A percentile compares a stretch with the other conserved stretches of the same genome.
Evolutionary conservation across 2,329 filamentous ascomycete genomes (phyloP).

Genomic region (Pseudogymnoascus sp.): DNA sequence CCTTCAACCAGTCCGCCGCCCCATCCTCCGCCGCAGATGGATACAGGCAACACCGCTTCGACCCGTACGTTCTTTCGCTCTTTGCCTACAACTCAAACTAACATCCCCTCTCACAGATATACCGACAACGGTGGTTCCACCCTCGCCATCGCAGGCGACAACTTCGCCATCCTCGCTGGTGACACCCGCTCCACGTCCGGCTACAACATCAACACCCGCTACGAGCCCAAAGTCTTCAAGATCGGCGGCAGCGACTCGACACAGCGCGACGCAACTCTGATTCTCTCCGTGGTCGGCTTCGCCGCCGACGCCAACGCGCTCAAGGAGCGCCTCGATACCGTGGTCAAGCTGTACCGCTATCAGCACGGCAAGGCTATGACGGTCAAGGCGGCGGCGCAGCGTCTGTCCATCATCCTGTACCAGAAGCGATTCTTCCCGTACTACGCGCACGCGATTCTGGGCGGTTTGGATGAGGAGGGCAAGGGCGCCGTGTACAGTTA

Average conservation of each 20-base stretch:
- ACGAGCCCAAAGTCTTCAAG: constrained; percentile 92
- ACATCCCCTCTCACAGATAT: constrained; percentile 53
- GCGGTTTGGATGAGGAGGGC: constrained; percentile 88
- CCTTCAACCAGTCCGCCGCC: constrained; percentile 55
- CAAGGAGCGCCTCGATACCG: constrained; percentile 85
- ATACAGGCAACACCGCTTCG: constrained; percentile 73
- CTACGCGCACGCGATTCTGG: constrained; percentile 92
- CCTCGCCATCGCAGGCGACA: constrained; percentile 83
- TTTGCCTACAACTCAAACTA: constrained; percentile 11
- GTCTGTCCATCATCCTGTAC: constrained; percentile 92
- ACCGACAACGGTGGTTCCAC: constrained; percentile 98
- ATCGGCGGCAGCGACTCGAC: constrained; percentile 86
- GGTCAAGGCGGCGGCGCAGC: constrained; percentile 88
- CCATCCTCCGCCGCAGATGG: constrained; percentile 43
- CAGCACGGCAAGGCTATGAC: constrained; percentile 96
- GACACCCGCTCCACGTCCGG: constrained; percentile 93
- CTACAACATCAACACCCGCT: constrained; percentile 98
- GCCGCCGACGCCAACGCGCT: constrained; percentile 90
- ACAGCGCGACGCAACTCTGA: constrained; percentile 76
- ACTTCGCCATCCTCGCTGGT: constrained; percentile 94
- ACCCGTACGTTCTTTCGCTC: constrained; percentile 57
- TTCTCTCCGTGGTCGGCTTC: constrained; percentile 92
- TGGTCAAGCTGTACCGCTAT: constrained; percentile 99
- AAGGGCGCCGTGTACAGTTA: constrained; percentile 94
- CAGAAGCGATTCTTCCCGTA: constrained; percentile 98